Evolutionary conservation across 192 early-diverging fungal genomes (phyloP).

Genomic region (Linnemannia schmuckeri): DNA sequence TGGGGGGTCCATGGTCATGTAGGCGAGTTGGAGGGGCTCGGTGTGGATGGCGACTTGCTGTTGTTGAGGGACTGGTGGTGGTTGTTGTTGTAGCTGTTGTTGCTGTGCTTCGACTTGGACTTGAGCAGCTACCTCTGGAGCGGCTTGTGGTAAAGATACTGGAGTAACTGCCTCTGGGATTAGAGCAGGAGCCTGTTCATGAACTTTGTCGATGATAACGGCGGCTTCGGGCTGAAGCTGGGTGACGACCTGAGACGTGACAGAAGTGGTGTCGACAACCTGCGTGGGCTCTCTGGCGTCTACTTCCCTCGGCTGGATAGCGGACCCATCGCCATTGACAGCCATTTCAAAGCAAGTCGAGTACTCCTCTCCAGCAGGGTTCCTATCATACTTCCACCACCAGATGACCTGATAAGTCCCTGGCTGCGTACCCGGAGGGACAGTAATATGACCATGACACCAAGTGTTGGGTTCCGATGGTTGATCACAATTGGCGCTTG

Average conservation of each 20-base stretch:
- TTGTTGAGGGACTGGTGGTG: background rate
- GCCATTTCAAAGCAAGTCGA: conserved; percentile 55
- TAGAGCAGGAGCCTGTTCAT: background rate
- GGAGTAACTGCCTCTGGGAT: background rate
- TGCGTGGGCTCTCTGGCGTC: background rate
- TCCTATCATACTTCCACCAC: conserved; percentile 58
- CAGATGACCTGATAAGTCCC: conserved; percentile 39
- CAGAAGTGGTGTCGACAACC: background rate
- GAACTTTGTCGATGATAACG: background rate
- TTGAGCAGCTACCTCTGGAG: background rate
- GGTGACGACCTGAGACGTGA: background rate
- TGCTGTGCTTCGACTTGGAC: background rate
- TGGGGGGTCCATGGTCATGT: conserved; percentile 5
- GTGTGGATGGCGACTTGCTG: background rate
- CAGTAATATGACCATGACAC: conserved; percentile 34
- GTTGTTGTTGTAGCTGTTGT: background rate
- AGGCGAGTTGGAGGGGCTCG: background rate
- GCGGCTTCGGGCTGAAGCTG: background rate
- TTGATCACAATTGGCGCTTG: conserved; percentile 38
- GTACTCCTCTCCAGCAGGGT: conserved; percentile 51
- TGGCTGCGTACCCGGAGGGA: conserved; percentile 29
- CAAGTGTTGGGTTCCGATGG: conserved; percentile 46
- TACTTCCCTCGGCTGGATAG: background rate
- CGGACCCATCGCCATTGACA: conserved; percentile 11
- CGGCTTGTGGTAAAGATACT: background rate